Evolutionary conservation across 768 basidiomycete genomes (phyloP).

Genomic region (Mycena sanguinolenta): DNA sequence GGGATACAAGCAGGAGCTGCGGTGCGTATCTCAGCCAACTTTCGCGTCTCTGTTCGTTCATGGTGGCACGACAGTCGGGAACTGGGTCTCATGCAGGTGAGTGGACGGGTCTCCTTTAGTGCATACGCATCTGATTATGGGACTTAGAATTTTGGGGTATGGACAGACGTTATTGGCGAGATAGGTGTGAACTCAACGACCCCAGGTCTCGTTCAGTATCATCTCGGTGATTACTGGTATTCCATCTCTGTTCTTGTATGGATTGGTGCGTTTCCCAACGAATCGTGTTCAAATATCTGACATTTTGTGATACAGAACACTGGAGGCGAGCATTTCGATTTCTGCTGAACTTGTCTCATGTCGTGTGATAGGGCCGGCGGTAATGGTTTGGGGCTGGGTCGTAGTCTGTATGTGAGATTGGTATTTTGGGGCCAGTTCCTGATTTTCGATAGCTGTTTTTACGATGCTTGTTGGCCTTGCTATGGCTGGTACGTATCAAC

Average conservation of each 20-base stretch:
- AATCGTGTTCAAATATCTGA: constrained; percentile 2
- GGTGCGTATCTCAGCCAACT: constrained; percentile 51
- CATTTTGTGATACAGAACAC: constrained; percentile 62
- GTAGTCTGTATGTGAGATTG: constrained; percentile 63
- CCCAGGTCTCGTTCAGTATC: constrained; percentile 76
- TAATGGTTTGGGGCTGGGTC: constrained; percentile 85
- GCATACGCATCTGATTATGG: constrained; percentile 30
- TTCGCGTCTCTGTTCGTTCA: neutral
- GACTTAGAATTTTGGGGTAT: constrained; percentile 74
- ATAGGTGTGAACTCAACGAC: constrained; percentile 7
- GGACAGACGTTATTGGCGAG: neutral
- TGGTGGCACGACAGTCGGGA: constrained; percentile 61
- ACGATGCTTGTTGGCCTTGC: constrained; percentile 80
- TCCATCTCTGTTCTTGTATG: constrained; percentile 77
- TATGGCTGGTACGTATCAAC: constrained; percentile 72
- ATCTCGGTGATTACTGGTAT: constrained; percentile 83
- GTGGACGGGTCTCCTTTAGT: constrained; percentile 28
- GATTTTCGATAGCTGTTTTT: constrained; percentile 62
- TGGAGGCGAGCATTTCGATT: constrained; percentile 48
- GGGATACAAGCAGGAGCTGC: constrained; percentile 81
- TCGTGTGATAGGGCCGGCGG: constrained; percentile 64
- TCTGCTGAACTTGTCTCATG: neutral
- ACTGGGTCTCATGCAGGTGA: constrained; percentile 71
- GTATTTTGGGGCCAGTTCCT: neutral
- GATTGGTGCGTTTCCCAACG: constrained; percentile 61